A percentile compares a stretch with the other conserved stretches of the same genome.
phyloP scores from a whole-genome alignment of 73 alveolate genomes.

The Paramecium octaurelia region DNA sequence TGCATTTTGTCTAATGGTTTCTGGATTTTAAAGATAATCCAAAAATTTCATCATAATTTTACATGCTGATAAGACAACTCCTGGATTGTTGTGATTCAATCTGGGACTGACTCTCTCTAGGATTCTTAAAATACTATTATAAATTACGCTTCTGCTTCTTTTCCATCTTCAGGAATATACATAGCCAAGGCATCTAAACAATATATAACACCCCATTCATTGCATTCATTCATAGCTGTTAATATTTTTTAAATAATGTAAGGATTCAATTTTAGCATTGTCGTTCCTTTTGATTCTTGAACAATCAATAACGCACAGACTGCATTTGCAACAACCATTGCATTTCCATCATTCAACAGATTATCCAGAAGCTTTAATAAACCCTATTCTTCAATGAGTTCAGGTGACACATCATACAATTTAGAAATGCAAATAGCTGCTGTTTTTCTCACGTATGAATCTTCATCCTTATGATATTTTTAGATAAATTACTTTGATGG shows the following conservation, averaged over 20 bases:
- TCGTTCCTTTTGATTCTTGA: constrained; percentile 68
- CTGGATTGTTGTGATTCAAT: constrained; percentile 92
- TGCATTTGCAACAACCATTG: constrained; percentile 98
- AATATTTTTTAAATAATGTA: constrained; percentile 83
- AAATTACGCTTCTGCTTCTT: constrained; percentile 84
- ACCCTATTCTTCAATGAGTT: constrained; percentile 97
- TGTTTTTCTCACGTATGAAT: constrained; percentile 99
- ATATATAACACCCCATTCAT: constrained; percentile 97
- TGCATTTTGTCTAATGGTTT: constrained; percentile 78
- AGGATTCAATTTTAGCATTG: constrained; percentile 53
- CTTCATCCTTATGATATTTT: constrained; percentile 79
- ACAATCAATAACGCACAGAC: constrained; percentile 94
- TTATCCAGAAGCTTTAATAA: constrained; percentile 90
- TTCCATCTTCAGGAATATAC: constrained; percentile 83
- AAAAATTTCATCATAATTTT: constrained; percentile 87
- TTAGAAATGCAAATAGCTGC: constrained; percentile 98
- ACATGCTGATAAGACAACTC: constrained; percentile 90
- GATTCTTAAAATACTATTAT: constrained; percentile 58
- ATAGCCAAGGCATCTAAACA: constrained; percentile 84
- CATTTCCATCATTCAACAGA: constrained; percentile 91
- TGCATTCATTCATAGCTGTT: constrained; percentile 98
- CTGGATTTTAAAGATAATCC: constrained; percentile 88
- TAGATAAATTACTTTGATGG: constrained; percentile 24
- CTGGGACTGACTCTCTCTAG: constrained; percentile 93
- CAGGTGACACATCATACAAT: constrained; percentile 91